A percentile compares a stretch with the other conserved stretches of the same genome.
Conservation (phyloP, 1,284 basidiomycete genomes). For the Melanopsichium pennsylvanicum region DNA sequence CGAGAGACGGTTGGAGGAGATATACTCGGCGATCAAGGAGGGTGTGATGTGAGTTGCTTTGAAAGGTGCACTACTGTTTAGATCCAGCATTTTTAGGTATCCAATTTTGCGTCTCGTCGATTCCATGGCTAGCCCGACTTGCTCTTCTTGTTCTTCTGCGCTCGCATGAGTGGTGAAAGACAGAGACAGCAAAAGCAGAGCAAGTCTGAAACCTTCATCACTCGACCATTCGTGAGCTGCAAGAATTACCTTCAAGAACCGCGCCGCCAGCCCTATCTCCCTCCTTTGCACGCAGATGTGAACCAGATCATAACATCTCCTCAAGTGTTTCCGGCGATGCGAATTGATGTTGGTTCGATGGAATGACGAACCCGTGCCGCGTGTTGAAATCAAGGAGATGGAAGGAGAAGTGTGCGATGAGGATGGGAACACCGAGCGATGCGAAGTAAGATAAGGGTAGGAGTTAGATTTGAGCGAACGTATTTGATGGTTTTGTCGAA, state of each 20-base stretch:
- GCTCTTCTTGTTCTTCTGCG: neutral
- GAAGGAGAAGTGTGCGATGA: constrained; percentile 20
- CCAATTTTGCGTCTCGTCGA: neutral
- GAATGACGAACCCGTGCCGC: neutral
- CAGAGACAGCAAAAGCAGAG: neutral
- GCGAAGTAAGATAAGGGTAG: constrained; percentile 6
- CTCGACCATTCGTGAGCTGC: constrained; percentile 28
- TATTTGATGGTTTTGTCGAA: constrained; percentile 30
- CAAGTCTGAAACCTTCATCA: constrained; percentile 9
- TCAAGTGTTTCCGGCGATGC: constrained; percentile 17
- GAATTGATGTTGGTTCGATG: constrained; percentile 4
- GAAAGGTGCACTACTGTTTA: constrained; percentile 8
- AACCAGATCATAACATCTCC: constrained; percentile 22
- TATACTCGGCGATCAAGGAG: constrained; percentile 15
- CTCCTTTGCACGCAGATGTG: constrained; percentile 15
- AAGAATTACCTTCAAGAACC: constrained; percentile 16
- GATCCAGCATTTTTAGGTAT: constrained; percentile 16
- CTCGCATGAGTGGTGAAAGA: neutral
- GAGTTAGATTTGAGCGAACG: constrained; percentile 31
- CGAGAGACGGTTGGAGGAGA: constrained; percentile 4
- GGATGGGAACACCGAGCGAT: constrained; percentile 16
- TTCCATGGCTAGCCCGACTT: neutral
- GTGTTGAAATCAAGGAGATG: constrained; percentile 5
- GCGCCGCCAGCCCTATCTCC: constrained; percentile 5
- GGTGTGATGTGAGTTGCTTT: constrained; percentile 11